A percentile compares a stretch with the other conserved stretches of the same genome.
Conservation (phyloP, 2,329 filamentous ascomycete species). For the Elsinoe fawcettii region DNA sequence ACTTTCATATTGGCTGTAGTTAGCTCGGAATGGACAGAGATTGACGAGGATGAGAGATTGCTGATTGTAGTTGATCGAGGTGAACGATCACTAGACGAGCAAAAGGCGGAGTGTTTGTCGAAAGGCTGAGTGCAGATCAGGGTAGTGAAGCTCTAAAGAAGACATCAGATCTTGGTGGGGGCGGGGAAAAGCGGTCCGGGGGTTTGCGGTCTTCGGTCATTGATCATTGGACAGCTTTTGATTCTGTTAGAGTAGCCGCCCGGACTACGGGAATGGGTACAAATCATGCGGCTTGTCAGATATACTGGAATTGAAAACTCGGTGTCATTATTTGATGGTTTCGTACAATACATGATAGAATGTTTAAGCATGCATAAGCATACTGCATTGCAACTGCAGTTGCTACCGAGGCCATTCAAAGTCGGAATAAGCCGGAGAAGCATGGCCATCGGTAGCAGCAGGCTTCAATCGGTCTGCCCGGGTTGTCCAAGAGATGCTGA, state of each 20-base stretch:
- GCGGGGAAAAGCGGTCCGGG: constrained; percentile 12
- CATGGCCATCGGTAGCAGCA: neutral
- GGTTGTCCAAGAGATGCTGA: neutral
- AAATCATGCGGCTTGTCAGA: neutral
- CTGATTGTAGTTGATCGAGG: neutral
- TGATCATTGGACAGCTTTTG: constrained; percentile 4
- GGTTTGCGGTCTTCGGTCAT: neutral
- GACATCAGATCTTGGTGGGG: constrained; percentile 9
- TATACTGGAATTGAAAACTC: neutral
- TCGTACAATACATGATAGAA: neutral
- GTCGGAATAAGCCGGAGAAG: neutral
- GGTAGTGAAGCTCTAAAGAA: constrained; percentile 2
- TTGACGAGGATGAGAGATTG: neutral
- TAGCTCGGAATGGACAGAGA: neutral
- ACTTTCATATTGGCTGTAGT: constrained; percentile 23
- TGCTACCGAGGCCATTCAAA: neutral
- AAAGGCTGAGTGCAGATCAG: constrained; percentile 14
- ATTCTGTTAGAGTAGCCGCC: neutral
- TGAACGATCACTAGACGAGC: neutral
- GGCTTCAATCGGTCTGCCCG: neutral
- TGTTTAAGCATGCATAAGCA: neutral
- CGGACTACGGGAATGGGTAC: neutral
- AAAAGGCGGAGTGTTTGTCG: constrained; percentile 9
- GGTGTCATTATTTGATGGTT: neutral
- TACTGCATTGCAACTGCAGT: neutral